A percentile compares a stretch with the other conserved stretches of the same genome.
Evolutionary conservation across 192 early-diverging fungal genomes (phyloP).

Genomic region (Coemansia sp.): DNA sequence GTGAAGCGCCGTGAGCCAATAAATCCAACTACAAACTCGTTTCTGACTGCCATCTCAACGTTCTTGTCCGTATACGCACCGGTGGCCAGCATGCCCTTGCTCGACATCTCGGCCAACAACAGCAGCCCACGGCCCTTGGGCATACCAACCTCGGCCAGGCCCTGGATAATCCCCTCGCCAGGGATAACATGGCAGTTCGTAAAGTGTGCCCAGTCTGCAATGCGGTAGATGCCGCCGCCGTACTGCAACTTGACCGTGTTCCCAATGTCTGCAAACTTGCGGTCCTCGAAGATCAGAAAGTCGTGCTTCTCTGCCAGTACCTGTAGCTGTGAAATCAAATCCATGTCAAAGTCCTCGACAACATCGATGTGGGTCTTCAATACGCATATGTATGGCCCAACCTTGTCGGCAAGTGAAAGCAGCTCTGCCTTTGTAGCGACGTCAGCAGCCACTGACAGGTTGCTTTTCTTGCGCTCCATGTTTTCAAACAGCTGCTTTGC

Average conservation of each 20-base stretch:
- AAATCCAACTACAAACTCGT: conserved; percentile 97
- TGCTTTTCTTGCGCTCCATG: conserved; percentile 90
- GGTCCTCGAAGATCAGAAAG: conserved; percentile 98
- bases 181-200: conserved; percentile 95
- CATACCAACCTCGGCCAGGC: conserved; percentile 84
- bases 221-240: conserved; percentile 83
- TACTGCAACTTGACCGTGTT: conserved; percentile 98
- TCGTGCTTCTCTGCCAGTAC: conserved; percentile 80
- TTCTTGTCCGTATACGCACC: conserved; percentile 79
- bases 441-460: conserved; percentile 89
- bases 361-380: conserved; percentile 98
- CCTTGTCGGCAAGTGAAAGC: conserved; percentile 78
- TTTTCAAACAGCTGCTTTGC: conserved; percentile 71
- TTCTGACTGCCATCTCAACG: conserved; percentile 77
- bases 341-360: conserved; percentile 87
- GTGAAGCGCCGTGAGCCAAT: conserved; percentile 69
- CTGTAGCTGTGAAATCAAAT: conserved; percentile 71
- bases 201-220: conserved; percentile 94
- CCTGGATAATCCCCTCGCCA: conserved; percentile 93
- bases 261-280: conserved; percentile 99
- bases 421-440: conserved; percentile 86
- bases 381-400: conserved; percentile 93
- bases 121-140: conserved; percentile 76
- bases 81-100: conserved; percentile 81
- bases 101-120: conserved; percentile 97